phyloP scores from a whole-genome alignment of 352 stramenopile genomes.

The Globisporangium barbulae region DNA sequence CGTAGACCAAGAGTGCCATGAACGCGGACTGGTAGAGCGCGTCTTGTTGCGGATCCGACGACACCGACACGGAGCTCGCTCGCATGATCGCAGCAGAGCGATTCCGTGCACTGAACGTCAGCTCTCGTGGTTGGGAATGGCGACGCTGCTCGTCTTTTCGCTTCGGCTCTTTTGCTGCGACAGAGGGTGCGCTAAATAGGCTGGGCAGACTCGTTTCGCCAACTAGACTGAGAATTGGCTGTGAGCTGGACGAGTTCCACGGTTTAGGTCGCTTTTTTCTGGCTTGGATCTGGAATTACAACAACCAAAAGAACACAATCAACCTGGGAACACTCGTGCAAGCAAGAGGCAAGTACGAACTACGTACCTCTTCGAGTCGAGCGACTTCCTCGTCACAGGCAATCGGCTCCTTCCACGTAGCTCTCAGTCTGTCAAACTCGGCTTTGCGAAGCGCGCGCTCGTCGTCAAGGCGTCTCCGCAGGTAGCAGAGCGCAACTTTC shows the following conservation, averaged over 20 bases:
- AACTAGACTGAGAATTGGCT: background rate
- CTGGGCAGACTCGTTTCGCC: background rate
- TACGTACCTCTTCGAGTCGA: conserved; percentile 37
- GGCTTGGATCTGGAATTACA: conserved; percentile 19
- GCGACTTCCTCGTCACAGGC: conserved; percentile 29
- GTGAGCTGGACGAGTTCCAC: conserved; percentile 20
- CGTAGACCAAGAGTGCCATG: conserved; percentile 30
- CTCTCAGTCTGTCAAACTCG: conserved; percentile 31
- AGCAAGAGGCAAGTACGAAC: background rate
- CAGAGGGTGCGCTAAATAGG: background rate
- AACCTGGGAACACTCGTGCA: background rate
- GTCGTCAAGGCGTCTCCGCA: conserved; percentile 34
- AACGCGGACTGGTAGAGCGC: conserved; percentile 33
- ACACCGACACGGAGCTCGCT: conserved; percentile 14
- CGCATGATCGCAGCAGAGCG: conserved; percentile 17
- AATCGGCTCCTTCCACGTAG: conserved; percentile 33
- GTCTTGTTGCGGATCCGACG: conserved; percentile 17
- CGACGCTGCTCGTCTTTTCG: background rate
- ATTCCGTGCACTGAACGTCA: conserved; percentile 18
- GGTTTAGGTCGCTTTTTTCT: conserved; percentile 21
- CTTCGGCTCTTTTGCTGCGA: background rate
- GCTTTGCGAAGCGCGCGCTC: conserved; percentile 18
- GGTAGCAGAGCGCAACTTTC: conserved; percentile 32
- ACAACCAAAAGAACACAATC: background rate
- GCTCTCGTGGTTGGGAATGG: background rate